These are phyloP conservation scores for Neonothopanus nambi DNA, from an alignment of 1,284 basidiomycete genomes.

Conservation along the genomic window DNA sequence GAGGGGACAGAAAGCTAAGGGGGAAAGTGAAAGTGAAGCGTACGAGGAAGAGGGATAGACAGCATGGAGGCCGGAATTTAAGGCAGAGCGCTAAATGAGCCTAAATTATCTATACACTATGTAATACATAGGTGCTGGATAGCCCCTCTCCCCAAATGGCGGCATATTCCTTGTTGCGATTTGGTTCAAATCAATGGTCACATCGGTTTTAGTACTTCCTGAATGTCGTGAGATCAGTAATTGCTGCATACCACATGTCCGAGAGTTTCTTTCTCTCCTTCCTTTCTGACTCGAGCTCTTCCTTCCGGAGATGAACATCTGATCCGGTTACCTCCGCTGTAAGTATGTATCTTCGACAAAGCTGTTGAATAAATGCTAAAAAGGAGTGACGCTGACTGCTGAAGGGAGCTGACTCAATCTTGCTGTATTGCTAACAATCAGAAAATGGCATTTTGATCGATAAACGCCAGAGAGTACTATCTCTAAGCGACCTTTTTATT, in stretches of 20 bases:
- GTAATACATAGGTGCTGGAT: background rate
- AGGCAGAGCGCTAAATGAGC: background rate
- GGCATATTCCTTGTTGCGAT: constrained; percentile 4
- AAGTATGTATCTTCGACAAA: background rate
- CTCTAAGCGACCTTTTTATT: no score
- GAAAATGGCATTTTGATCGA: no score
- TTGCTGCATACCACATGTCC: constrained; percentile 7
- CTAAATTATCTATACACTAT: background rate
- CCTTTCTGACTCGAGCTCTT: background rate
- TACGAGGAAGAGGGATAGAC: background rate
- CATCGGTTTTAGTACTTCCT: constrained; percentile 12
- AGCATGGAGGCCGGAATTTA: background rate
- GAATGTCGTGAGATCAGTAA: constrained; percentile 4
- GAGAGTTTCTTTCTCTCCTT: constrained; percentile 2
- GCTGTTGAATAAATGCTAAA: no score
- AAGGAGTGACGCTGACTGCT: no score
- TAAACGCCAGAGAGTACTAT: no score
- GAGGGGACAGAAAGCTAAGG: background rate
- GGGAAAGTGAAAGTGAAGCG: background rate
- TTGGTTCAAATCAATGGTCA: background rate
- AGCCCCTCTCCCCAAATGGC: background rate
- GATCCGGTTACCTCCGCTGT: constrained; percentile 1
- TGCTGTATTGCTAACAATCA: no score
- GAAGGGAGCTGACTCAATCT: no score
- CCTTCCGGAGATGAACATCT: background rate